phyloP scores from a whole-genome alignment of 2,329 filamentous ascomycete genomes.

The Capronia coronata region DNA sequence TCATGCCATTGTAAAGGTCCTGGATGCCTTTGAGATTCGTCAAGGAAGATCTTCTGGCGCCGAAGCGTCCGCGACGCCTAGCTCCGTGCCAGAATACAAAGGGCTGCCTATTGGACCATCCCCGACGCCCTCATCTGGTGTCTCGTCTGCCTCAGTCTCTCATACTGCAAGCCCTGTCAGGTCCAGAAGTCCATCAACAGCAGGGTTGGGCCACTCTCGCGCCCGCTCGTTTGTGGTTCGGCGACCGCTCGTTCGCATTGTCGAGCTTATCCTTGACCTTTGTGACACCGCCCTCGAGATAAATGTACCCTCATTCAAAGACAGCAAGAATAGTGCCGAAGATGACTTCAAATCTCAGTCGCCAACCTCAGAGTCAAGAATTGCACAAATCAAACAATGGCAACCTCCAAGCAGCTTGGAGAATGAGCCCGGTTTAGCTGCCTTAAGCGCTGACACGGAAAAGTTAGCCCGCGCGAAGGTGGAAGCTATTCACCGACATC shows the following conservation, averaged over 20 bases:
- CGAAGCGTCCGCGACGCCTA: conserved; percentile 36
- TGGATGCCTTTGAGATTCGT: conserved; percentile 82
- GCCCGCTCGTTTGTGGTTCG: conserved; percentile 89
- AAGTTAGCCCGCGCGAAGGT: conserved; percentile 79
- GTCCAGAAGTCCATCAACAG: conserved; percentile 55
- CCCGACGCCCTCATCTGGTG: conserved; percentile 60
- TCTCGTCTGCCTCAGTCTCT: conserved; percentile 60
- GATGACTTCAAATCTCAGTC: conserved; percentile 88
- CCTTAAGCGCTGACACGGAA: conserved; percentile 86
- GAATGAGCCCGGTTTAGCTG: conserved; percentile 80
- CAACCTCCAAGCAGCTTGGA: conserved; percentile 87
- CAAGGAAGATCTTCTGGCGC: conserved; percentile 57
- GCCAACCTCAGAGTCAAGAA: conserved; percentile 88
- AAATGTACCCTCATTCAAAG: conserved; percentile 87
- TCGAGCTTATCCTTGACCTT: conserved; percentile 87
- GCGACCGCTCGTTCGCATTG: conserved; percentile 82
- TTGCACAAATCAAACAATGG: conserved; percentile 93
- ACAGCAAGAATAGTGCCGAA: conserved; percentile 56
- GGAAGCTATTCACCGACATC: conserved; percentile 84
- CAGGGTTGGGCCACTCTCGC: conserved; percentile 71
- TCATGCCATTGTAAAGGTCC: conserved; percentile 86
- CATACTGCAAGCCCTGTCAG: conserved; percentile 55
- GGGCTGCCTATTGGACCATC: conserved; percentile 66
- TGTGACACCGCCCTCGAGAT: conserved; percentile 95
- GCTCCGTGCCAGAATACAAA: conserved; percentile 68